Percentiles rank a stretch among this genome's conserved stretches.
phyloP scores from a whole-genome alignment of 2,329 filamentous ascomycete species.

The Aureobasidium pullulans region DNA sequence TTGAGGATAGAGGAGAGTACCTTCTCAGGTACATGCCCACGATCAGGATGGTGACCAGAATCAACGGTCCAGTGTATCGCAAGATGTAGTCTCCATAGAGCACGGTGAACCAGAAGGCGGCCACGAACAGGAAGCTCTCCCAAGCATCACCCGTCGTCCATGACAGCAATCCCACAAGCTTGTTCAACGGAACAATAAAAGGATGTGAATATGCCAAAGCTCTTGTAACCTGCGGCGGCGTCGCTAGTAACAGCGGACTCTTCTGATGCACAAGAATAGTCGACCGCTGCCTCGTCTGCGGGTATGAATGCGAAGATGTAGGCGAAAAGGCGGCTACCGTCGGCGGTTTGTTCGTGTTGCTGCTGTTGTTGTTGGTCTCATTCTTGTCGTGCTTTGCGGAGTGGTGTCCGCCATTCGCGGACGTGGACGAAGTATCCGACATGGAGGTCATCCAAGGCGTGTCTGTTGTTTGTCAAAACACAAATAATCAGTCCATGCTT shows the following conservation, averaged over 20 bases:
- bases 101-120: slow-evolving; percentile 75
- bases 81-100: slow-evolving; percentile 83
- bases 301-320: slow-evolving; percentile 54
- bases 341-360: slow-evolving; percentile 33
- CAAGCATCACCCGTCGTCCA: slow-evolving; percentile 93
- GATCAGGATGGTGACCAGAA: slow-evolving; percentile 73
- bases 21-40: slow-evolving; percentile 85
- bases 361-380: slow-evolving; percentile 20
- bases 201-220: slow-evolving; percentile 94
- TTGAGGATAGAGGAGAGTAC: slow-evolving; percentile 85
- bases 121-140: slow-evolving; percentile 90
- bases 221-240: slow-evolving; percentile 87
- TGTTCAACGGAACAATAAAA: slow-evolving; percentile 83
- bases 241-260: slow-evolving; percentile 84
- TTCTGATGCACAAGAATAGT: slow-evolving; percentile 96
- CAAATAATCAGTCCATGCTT: slow-evolving; percentile 15
- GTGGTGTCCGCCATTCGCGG: slow-evolving; percentile 30
- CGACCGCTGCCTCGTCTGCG: slow-evolving; percentile 63
- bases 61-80: slow-evolving; percentile 71
- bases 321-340: slow-evolving; percentile 90
- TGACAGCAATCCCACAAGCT: slow-evolving; percentile 73
- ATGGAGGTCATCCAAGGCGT: slow-evolving; percentile 50
- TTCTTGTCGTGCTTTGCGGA: slow-evolving; percentile 25
- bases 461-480: slow-evolving; percentile 19
- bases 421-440: slow-evolving; percentile 36